Percentiles rank a stretch among this genome's conserved stretches.
phyloP scores from a whole-genome alignment of 441 rosid species.

The Bruguiera hainesii region DNA sequence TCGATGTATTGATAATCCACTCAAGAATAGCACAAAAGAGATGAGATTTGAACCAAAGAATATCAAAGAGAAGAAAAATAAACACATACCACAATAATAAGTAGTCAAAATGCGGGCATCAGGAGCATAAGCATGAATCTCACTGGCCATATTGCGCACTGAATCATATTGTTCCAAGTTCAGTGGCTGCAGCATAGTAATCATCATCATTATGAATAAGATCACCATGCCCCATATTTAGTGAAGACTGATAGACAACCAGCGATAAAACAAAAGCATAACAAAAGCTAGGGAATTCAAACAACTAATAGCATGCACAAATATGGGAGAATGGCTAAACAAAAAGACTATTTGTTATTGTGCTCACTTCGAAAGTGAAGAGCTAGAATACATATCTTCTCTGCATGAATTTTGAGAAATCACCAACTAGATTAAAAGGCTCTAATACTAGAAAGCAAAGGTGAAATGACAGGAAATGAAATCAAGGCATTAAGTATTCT shows the following conservation, averaged over 20 bases:
- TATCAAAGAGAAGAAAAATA: conserved; percentile 8
- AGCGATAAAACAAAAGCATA: not conserved
- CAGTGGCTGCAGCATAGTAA: conserved; percentile 60
- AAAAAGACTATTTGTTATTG: not conserved
- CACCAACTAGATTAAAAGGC: no score
- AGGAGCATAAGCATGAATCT: conserved; percentile 81
- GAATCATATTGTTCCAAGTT: conserved; percentile 83
- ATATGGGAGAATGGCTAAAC: not conserved
- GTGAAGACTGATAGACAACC: no score
- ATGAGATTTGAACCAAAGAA: not conserved
- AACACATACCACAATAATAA: conserved; percentile 74
- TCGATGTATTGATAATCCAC: not conserved
- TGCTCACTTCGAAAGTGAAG: not conserved
- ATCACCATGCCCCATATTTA: no score
- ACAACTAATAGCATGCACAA: not conserved
- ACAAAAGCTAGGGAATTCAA: not conserved
- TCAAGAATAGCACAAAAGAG: not conserved
- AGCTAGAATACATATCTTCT: not conserved
- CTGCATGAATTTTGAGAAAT: no score
- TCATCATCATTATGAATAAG: conserved; percentile 18
- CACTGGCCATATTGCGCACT: conserved; percentile 77
- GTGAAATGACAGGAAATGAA: no score
- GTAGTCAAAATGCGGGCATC: conserved; percentile 96
- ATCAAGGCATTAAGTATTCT: no score
- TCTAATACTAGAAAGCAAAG: no score